Conservation (phyloP, 768 basidiomycete species). For the Tulasnella sp. region DNA sequence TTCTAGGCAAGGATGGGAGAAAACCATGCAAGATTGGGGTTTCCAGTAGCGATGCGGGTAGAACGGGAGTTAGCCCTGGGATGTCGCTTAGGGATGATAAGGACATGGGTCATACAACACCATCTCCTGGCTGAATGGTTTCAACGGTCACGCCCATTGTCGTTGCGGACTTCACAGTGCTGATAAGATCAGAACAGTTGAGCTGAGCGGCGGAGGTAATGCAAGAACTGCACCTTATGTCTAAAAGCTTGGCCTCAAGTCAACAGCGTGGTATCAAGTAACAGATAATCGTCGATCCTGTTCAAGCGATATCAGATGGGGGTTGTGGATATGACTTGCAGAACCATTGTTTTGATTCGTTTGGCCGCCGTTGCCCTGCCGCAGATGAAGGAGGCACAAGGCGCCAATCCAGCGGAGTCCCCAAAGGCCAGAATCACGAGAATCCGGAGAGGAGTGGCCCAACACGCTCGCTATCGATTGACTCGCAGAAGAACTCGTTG, state of each 20-base stretch:
- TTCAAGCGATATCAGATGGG: too few relatives aligned
- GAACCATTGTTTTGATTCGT: background rate
- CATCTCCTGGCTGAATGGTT: slow-evolving; percentile 1
- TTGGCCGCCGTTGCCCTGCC: background rate
- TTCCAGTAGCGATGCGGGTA: too few relatives aligned
- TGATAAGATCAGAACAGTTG: background rate
- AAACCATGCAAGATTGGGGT: too few relatives aligned
- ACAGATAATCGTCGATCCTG: too few relatives aligned
- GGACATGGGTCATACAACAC: background rate
- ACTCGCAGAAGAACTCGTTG: too few relatives aligned
- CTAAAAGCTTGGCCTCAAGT: too few relatives aligned
- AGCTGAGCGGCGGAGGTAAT: background rate
- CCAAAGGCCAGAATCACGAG: too few relatives aligned
- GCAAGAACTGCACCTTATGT: background rate
- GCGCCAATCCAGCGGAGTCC: too few relatives aligned
- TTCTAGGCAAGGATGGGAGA: slow-evolving; percentile 32
- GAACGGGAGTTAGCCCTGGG: too few relatives aligned
- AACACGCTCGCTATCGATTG: background rate
- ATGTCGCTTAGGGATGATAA: background rate
- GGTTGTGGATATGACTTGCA: background rate
- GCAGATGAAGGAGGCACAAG: too few relatives aligned
- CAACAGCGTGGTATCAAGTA: too few relatives aligned
- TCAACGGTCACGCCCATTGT: slow-evolving; percentile 1
- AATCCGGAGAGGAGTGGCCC: too few relatives aligned
- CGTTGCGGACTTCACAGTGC: background rate